phyloP scores from a whole-genome alignment of 306 rosid species.

The Herpetospermum pedunculosum region DNA sequence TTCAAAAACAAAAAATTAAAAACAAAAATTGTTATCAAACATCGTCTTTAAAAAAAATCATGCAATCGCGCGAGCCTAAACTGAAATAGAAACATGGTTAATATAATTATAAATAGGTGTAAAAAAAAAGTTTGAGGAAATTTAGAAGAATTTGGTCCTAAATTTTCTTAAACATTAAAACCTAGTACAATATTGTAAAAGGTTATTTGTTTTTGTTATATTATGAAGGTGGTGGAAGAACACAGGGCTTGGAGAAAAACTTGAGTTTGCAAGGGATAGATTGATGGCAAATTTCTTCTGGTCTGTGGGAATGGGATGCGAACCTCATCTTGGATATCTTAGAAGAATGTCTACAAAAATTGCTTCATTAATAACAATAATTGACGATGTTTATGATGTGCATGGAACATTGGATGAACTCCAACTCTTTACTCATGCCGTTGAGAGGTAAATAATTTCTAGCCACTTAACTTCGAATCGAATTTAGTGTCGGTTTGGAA shows the following conservation, averaged over 20 bases:
- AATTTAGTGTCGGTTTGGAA: no score
- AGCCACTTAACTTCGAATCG: not conserved
- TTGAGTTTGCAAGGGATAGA: slow-evolving; percentile 5
- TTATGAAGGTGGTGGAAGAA: slow-evolving; percentile 13
- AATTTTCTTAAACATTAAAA: no score
- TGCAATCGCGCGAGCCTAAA: no score
- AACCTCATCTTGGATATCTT: not conserved
- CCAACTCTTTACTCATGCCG: not conserved
- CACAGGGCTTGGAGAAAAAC: not conserved
- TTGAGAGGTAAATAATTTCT: slow-evolving; percentile 10
- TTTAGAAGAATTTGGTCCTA: no score
- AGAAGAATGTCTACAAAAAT: slow-evolving; percentile 4
- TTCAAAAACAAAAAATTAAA: no score
- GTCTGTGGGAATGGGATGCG: not conserved
- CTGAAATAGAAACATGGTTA: no score
- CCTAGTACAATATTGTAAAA: no score
- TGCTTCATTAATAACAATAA: not conserved
- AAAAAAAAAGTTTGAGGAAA: no score
- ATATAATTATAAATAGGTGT: no score
- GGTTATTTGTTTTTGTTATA: no score
- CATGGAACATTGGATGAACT: slow-evolving; percentile 10
- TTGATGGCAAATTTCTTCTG: slow-evolving; percentile 5
- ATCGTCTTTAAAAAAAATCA: no score
- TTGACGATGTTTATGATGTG: slow-evolving; percentile 9
- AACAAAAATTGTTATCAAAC: no score